Conservation (phyloP, 1,284 basidiomycete species). For the Dichomitus squalens region DNA sequence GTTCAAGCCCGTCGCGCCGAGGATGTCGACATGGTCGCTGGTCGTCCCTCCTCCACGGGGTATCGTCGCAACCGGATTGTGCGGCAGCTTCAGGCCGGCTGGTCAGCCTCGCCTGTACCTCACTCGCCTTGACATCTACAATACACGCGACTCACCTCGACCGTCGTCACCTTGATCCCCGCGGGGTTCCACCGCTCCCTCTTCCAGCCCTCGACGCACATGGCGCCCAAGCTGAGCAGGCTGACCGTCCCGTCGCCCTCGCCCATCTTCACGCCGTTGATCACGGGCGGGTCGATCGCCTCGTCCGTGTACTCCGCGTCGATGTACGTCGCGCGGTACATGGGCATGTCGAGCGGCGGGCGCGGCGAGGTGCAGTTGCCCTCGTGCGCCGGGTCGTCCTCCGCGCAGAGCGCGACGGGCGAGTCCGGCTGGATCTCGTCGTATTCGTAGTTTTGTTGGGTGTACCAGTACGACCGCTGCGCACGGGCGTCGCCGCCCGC, state of each 20-base stretch:
- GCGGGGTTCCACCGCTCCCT: slow-evolving; percentile 90
- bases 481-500: not conserved
- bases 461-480: slow-evolving; percentile 77
- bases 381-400: slow-evolving; percentile 17
- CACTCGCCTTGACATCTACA: not conserved
- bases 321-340: slow-evolving; percentile 75
- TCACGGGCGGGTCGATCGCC: slow-evolving; percentile 63
- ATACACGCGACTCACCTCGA: slow-evolving; percentile 62
- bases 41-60: slow-evolving; percentile 92
- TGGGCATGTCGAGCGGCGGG: slow-evolving; percentile 57
- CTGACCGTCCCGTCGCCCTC: slow-evolving; percentile 98
- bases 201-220: slow-evolving; percentile 98
- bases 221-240: slow-evolving; percentile 86
- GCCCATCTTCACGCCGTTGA: slow-evolving; percentile 86
- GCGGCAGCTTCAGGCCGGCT: slow-evolving; percentile 67
- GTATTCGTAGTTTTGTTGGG: slow-evolving; percentile 54
- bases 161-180: slow-evolving; percentile 83
- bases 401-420: slow-evolving; percentile 42
- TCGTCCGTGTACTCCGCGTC: slow-evolving; percentile 82
- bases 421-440: slow-evolving; percentile 61
- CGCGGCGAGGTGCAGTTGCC: slow-evolving; percentile 45
- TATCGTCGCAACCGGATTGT: slow-evolving; percentile 76
- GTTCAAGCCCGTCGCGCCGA: slow-evolving; percentile 87
- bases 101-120: not conserved
- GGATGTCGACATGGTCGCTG: slow-evolving; percentile 91